These are phyloP conservation scores for Crassisporium funariophilum DNA, from an alignment of 768 basidiomycete species.

Conservation along the genomic window DNA sequence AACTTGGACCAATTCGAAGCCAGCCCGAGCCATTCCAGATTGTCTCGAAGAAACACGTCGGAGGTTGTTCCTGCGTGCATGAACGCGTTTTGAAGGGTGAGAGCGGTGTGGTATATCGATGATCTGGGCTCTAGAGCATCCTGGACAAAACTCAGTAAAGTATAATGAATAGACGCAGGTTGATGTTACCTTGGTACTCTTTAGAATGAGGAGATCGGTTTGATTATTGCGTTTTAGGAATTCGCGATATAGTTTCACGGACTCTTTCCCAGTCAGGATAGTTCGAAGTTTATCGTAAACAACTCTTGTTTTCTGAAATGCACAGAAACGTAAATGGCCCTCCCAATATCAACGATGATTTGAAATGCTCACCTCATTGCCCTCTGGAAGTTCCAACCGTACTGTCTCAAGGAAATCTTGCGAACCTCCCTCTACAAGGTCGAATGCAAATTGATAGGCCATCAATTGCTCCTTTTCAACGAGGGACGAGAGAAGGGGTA, in stretches of 20 bases:
- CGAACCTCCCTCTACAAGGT: slow-evolving; percentile 90
- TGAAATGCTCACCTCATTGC: slow-evolving; percentile 52
- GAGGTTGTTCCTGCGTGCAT: slow-evolving; percentile 99
- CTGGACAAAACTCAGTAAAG: slow-evolving; percentile 38
- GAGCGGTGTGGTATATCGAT: slow-evolving; percentile 95
- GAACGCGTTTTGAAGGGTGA: slow-evolving; percentile 96
- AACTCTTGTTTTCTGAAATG: slow-evolving; percentile 53
- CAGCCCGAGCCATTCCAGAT: slow-evolving; percentile 93
- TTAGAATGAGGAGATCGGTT: slow-evolving; percentile 87
- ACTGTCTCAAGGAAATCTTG: slow-evolving; percentile 90
- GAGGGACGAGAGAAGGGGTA: slow-evolving; percentile 71
- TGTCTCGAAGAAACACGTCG: slow-evolving; percentile 90
- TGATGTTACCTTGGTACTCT: slow-evolving; percentile 78
- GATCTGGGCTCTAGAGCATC: slow-evolving; percentile 91
- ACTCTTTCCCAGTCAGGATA: slow-evolving; percentile 90
- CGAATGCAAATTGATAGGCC: slow-evolving; percentile 95
- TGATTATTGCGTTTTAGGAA: slow-evolving; percentile 96
- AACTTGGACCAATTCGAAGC: slow-evolving; percentile 99
- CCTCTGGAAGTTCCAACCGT: slow-evolving; percentile 66
- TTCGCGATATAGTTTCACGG: slow-evolving; percentile 90
- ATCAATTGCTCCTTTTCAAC: slow-evolving; percentile 71
- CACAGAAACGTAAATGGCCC: slow-evolving; percentile 6
- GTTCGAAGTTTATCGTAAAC: slow-evolving; percentile 75
- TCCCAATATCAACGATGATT: background rate
- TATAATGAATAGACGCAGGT: background rate